Conservation (phyloP, 495 filamentous ascomycete genomes). For the Talaromyces borbonicus region DNA sequence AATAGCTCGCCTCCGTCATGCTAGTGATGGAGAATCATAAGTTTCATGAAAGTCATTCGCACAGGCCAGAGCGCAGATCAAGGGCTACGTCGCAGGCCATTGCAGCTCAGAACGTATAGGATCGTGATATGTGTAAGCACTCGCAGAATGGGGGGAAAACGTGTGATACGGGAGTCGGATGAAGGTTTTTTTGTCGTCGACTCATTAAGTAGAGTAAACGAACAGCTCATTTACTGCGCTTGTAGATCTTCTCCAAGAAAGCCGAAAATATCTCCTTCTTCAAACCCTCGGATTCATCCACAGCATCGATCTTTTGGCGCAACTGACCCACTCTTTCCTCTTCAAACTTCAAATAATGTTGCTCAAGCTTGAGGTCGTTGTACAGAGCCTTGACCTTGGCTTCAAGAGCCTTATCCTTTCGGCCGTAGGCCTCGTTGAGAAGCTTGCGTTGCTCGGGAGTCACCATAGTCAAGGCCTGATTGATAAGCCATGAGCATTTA, state of each 20-base stretch:
- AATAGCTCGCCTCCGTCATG: no score
- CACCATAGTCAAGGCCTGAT: conserved; percentile 74
- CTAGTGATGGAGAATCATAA: no score
- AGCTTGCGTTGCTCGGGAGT: conserved; percentile 72
- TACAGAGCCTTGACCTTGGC: conserved; percentile 78
- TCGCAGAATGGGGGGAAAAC: no score
- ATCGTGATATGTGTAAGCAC: no score
- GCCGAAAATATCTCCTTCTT: conserved; percentile 83
- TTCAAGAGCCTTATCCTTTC: conserved; percentile 74
- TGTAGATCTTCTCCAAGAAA: conserved; percentile 95
- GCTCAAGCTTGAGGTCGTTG: conserved; percentile 71
- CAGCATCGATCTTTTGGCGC: conserved; percentile 56
- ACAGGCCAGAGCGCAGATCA: no score
- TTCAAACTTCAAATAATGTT: conserved; percentile 79
- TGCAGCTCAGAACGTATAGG: no score
- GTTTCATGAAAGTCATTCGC: no score
- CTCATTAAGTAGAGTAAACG: neutral
- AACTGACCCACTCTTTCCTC: conserved; percentile 71
- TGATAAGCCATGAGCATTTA: conserved; percentile 97
- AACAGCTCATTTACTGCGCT: conserved; percentile 66
- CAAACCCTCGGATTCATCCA: conserved; percentile 78
- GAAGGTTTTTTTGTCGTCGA: no score
- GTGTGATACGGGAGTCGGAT: no score
- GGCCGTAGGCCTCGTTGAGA: conserved; percentile 77
- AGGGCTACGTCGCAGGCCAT: no score